Evolutionary conservation across 1,139 yeast genomes (phyloP), one percentile per base, ranked within the genome.

Genomic region (Diutina pseudorugosa): DNA sequence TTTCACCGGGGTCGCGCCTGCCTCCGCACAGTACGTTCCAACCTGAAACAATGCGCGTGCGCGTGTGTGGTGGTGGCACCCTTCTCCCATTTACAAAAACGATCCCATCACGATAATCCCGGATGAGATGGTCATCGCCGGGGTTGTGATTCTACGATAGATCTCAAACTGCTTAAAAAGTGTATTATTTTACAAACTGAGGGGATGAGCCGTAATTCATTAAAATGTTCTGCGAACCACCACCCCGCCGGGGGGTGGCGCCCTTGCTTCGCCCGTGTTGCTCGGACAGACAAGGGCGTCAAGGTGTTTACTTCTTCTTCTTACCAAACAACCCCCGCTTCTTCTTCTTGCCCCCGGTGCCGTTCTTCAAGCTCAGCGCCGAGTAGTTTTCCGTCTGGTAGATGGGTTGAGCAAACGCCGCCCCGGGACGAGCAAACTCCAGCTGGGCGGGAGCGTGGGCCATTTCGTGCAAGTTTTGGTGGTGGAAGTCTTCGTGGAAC

Each of bases 251-350:
- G 36, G 36, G 36, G 36, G 36, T 30, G 36, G 36, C 14, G 6
- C 36, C n/a, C n/a, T n/a, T n/a, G n/a, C n/a, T n/a, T n/a, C n/a
- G n/a, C n/a, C n/a, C n/a, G n/a, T n/a, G n/a, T n/a, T n/a, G n/a
- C n/a, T n/a, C n/a, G n/a, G n/a, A n/a, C n/a, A n/a, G 41, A 7
- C 2, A 12, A 36, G 41, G 20, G 42, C 20, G 18, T 16, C 5
- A 16, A 11, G 4, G 20, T 30, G 11, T 30, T 30, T 30, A 30
- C 36, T 30, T 53, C 59, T 53, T 65, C 57, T 83, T 88, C 64
- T 83, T 78, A 52, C 95, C 87, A 65, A 89, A 87, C 52, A 87
- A 66, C 1, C 93, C 87, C 63, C 76, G 75, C 77, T 81, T 83
- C 67, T 75, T 72, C 65, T 74, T 73, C 57, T 66, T 65, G 55